phyloP scores from a whole-genome alignment of 176 grass and related monocot genomes.

The Lolium perenne region DNA sequence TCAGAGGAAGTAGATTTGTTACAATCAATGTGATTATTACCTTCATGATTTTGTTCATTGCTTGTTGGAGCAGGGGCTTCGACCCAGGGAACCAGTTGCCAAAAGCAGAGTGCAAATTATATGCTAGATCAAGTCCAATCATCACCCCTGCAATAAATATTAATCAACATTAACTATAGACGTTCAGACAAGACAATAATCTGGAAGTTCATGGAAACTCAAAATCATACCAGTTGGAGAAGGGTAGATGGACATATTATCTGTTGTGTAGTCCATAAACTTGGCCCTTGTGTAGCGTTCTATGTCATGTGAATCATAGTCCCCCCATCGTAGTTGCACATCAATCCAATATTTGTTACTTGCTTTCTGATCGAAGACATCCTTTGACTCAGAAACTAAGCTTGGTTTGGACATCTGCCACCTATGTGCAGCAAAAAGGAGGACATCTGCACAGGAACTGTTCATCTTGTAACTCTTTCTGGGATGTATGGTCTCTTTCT shows the following conservation, averaged over 20 bases:
- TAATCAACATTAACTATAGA: conserved; percentile 36
- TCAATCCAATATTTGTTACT: conserved; percentile 99
- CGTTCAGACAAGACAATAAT: neutral
- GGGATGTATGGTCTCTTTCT: conserved; percentile 98
- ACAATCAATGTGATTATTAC: conserved; percentile 50
- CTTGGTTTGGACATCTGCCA: conserved; percentile 99
- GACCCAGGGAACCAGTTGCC: conserved; percentile 99
- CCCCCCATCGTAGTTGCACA: conserved; percentile 96
- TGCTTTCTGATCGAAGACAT: conserved; percentile 96
- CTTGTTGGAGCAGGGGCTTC: conserved; percentile 91
- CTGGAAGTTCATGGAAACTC: conserved; percentile 13
- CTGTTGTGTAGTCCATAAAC: conserved; percentile 99
- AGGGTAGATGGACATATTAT: conserved; percentile 99
- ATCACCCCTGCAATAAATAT: conserved; percentile 82
- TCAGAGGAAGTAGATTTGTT: neutral
- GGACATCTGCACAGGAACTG: conserved; percentile 92
- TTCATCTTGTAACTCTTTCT: conserved; percentile 99
- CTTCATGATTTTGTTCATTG: conserved; percentile 99
- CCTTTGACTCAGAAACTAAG: conserved; percentile 94
- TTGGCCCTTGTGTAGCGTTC: conserved; percentile 98
- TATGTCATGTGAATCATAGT: conserved; percentile 98
- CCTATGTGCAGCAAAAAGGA: conserved; percentile 94
- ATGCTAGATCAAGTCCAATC: conserved; percentile 96
- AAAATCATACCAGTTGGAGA: conserved; percentile 86
- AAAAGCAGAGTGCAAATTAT: conserved; percentile 94